Evolutionary conservation across 306 rosid species (phyloP).

Genomic region (Begonia fuchsioides): DNA sequence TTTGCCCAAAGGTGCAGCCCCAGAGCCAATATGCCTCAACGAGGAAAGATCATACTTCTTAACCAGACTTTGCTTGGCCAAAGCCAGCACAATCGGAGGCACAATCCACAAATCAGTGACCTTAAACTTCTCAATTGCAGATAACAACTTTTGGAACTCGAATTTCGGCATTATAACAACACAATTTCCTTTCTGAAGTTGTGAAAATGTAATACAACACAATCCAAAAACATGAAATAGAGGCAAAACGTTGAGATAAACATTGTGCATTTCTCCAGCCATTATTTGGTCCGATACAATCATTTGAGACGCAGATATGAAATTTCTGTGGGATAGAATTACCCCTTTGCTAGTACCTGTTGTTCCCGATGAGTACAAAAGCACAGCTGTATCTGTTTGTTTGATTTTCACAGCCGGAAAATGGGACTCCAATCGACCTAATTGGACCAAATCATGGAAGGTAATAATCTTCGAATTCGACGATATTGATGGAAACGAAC

Average conservation of each 20-base stretch:
- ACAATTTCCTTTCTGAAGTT: conserved; percentile 44
- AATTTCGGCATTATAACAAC: conserved; percentile 41
- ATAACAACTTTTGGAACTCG: conserved; percentile 38
- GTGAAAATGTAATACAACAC: conserved; percentile 25
- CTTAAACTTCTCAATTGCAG: conserved; percentile 36
- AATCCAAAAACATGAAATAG: conserved; percentile 89
- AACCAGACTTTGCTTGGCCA: conserved; percentile 49
- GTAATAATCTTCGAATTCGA: conserved; percentile 7
- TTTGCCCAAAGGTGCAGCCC: conserved; percentile 81
- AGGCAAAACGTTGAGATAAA: conserved; percentile 59
- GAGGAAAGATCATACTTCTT: conserved; percentile 52
- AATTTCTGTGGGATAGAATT: conserved; percentile 48
- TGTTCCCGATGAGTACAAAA: conserved; percentile 81
- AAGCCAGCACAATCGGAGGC: conserved; percentile 66
- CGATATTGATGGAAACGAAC: neutral
- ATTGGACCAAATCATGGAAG: conserved; percentile 29
- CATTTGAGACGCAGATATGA: conserved; percentile 53
- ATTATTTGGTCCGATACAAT: conserved; percentile 38
- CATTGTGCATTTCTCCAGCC: conserved; percentile 16
- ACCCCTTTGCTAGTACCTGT: conserved; percentile 84
- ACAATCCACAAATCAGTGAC: conserved; percentile 66
- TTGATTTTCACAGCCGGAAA: conserved; percentile 25
- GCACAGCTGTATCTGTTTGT: conserved; percentile 61
- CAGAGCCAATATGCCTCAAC: conserved; percentile 44
- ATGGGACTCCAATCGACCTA: conserved; percentile 21